Evolutionary conservation across 305 asterid genomes (phyloP).

Genomic region (Stenogyne calaminthoides): DNA sequence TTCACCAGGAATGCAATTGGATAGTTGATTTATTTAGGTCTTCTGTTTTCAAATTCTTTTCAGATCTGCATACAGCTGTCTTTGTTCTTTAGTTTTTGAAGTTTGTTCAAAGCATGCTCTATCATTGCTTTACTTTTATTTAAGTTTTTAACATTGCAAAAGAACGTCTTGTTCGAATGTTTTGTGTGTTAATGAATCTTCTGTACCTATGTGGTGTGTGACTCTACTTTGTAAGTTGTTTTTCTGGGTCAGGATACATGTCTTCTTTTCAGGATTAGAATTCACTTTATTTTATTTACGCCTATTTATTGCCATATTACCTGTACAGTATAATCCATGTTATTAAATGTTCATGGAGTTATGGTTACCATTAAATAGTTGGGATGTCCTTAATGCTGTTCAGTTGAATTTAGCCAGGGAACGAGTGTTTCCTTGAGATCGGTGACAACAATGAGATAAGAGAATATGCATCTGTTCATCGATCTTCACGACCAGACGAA

Average conservation of each 20-base stretch:
- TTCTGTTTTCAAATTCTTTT: background rate
- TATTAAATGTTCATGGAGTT: conserved; percentile 9
- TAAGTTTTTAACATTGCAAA: conserved; percentile 5
- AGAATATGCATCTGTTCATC: conserved; percentile 83
- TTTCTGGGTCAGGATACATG: background rate
- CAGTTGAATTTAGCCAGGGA: conserved; percentile 64
- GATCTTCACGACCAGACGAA: conserved; percentile 79
- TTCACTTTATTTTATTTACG: background rate
- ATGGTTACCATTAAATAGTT: conserved; percentile 20
- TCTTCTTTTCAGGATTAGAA: background rate
- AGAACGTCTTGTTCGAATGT: background rate
- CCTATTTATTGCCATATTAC: background rate
- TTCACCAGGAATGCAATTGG: background rate
- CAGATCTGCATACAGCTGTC: background rate
- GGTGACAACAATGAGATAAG: conserved; percentile 93
- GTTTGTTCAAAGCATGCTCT: conserved; percentile 8
- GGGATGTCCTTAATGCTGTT: conserved; percentile 21
- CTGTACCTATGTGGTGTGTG: background rate
- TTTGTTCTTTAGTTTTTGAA: conserved; percentile 7
- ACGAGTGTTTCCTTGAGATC: conserved; percentile 84
- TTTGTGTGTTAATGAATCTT: background rate
- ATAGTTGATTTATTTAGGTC: conserved; percentile 1
- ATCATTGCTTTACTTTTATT: conserved; percentile 1
- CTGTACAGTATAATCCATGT: conserved; percentile 9
- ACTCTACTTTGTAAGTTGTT: background rate